Conservation (phyloP, 805 yeast species). For the Candida schatavii region DNA sequence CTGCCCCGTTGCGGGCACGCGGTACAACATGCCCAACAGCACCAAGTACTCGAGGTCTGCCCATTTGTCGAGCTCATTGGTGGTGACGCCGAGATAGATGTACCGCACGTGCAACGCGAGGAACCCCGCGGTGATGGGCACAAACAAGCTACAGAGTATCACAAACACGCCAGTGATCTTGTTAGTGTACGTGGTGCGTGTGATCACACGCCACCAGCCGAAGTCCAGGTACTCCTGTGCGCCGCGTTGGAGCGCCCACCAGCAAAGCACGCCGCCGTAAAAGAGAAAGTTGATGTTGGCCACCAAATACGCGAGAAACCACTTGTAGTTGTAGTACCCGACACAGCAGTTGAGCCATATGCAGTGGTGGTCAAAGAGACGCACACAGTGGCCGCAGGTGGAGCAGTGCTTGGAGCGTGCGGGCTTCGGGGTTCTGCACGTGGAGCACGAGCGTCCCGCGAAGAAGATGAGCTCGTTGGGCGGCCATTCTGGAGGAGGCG, state of each 20-base stretch:
- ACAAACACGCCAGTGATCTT: conserved; percentile 42
- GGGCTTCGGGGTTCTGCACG: conserved; percentile 48
- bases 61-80: conserved; percentile 77
- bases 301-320: conserved; percentile 55
- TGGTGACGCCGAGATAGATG: conserved; percentile 66
- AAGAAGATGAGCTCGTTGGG: conserved; percentile 55
- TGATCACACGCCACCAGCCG: conserved; percentile 21
- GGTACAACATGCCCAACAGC: conserved; percentile 24
- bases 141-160: conserved; percentile 36
- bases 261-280: conserved; percentile 41
- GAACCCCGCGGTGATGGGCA: conserved; percentile 37
- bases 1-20: conserved; percentile 12
- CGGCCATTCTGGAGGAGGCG: too few species aligned
- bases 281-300: conserved; percentile 42
- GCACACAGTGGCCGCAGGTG: conserved; percentile 54
- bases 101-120: conserved; percentile 45
- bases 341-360: conserved; percentile 72
- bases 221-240: neutral
- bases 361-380: conserved; percentile 59
- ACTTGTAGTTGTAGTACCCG: conserved; percentile 62
- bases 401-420: conserved; percentile 66
- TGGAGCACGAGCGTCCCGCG: conserved; percentile 42
- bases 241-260: neutral
- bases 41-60: conserved; percentile 52
- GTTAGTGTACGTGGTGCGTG: conserved; percentile 27